phyloP scores from a whole-genome alignment of 164 flowering plant genomes.

The Kingdonia uniflora region DNA sequence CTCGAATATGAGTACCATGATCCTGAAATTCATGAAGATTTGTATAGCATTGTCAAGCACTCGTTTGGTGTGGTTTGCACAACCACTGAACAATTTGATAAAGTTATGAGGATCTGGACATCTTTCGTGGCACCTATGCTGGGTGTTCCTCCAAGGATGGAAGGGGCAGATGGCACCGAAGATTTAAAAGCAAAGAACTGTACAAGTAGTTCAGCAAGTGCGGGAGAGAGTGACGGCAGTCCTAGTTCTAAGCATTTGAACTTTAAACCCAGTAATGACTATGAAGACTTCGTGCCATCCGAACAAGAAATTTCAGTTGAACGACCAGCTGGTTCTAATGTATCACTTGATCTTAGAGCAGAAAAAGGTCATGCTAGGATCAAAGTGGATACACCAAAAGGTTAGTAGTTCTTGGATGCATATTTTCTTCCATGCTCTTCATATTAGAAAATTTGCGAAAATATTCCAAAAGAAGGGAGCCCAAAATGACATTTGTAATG shows the following conservation, averaged over 20 bases:
- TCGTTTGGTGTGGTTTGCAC: conserved; percentile 69
- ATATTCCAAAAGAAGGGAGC: too few species aligned
- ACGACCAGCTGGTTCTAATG: conserved; percentile 15
- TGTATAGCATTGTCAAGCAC: conserved; percentile 18
- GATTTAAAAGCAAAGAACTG: conserved; percentile 45
- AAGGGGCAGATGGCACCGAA: conserved; percentile 62
- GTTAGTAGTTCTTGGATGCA: too few species aligned
- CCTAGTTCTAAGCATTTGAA: conserved; percentile 37
- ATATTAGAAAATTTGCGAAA: too few species aligned
- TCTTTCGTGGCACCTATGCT: conserved; percentile 76
- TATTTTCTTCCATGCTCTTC: too few species aligned
- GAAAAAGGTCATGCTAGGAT: conserved; percentile 39
- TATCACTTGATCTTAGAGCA: conserved; percentile 23
- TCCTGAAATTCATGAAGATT: conserved; percentile 71
- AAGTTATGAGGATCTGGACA: conserved; percentile 88
- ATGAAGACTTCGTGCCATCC: conserved; percentile 22
- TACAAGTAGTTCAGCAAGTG: conserved; percentile 17
- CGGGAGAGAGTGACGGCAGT: conserved; percentile 46
- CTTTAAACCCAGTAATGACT: conserved; percentile 31
- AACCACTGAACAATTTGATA: conserved; percentile 61
- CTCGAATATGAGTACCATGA: conserved; percentile 26
- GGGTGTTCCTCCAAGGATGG: conserved; percentile 66
- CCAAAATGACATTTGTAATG: too few species aligned
- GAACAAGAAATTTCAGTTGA: conserved; percentile 41
- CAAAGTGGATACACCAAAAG: conserved; percentile 16